Evolutionary conservation across 163 green algal genomes (phyloP), one percentile per base, ranked within the genome.

Genomic region (Scenedesmus sp.): DNA sequence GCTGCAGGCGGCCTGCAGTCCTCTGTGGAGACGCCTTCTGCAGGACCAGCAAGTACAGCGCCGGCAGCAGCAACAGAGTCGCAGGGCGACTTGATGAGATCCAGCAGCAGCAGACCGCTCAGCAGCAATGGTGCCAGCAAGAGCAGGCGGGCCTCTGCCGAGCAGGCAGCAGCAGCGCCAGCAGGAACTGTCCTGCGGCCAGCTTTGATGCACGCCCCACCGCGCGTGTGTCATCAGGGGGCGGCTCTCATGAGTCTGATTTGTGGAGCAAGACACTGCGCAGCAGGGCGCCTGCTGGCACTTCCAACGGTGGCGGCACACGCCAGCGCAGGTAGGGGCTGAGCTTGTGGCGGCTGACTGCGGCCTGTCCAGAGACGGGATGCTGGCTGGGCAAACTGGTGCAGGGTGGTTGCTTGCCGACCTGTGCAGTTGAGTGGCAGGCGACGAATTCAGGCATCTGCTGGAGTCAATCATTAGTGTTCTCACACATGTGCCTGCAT

Each of bases 1-100:
- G 56, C 56, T 70, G 56, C 56, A 70, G 56, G 20, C 30, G n/a
- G 56, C 56, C 10, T 70, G 20, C 30, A 22, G 56, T 13, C 78
- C 40, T 53, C 78, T 59, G 37, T n/a, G 12, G 78, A 49, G 43
- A 20, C 33, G 15, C 13, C 78, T 59, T 7, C 65, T 76, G 35
- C 83, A 89, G 53, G 9, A 40, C 10, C 83, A 81, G 83, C 83
- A 89, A 35, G 4, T 16, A 37, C 83, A 72, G 65, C 83, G 18
- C 49, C 7, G 59, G 22, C 59, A 35, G 59, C 59, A 72, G 59
- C 22, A 72, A 35, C 24, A 72, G 59, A 72, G 59, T 24, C 59
- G 24, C 22, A 18, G 1, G 9, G 65, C 65, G 40, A 10, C 30
- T 18, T 76, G 26, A 3, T 76, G 30, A 13, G 40, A n/a, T 2